Percentiles rank a stretch among this genome's conserved stretches.
Conservation (phyloP, 2,329 filamentous ascomycete species). For the Metarhizium brunneum region DNA sequence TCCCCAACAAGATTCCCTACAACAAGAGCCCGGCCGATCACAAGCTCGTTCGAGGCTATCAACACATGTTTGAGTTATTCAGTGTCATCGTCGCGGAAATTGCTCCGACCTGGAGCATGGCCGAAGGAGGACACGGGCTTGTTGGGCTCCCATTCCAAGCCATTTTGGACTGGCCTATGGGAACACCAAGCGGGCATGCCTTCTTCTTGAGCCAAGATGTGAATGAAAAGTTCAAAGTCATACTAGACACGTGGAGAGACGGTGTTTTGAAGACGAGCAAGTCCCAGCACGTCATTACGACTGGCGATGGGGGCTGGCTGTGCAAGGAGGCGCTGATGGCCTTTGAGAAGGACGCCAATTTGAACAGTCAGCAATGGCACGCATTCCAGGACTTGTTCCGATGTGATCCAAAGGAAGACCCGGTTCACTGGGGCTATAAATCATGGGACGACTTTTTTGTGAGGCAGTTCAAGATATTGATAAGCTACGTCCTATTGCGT, state of each 20-base stretch:
- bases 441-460: conserved; percentile 61
- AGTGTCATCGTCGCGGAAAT: conserved; percentile 8
- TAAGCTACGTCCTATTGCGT: conserved; percentile 41
- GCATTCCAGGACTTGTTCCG: conserved; percentile 12
- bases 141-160: conserved; percentile 49
- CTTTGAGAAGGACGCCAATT: conserved; percentile 13
- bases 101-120: conserved; percentile 12
- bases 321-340: conserved; percentile 6
- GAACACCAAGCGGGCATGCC: conserved; percentile 40
- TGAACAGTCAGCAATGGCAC: not conserved
- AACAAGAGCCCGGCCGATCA: conserved; percentile 7
- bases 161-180: conserved; percentile 51
- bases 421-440: conserved; percentile 34
- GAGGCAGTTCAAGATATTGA: conserved; percentile 32
- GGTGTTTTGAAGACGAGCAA: conserved; percentile 7
- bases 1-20: conserved; percentile 14
- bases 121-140: conserved; percentile 22
- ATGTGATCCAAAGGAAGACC: conserved; percentile 10
- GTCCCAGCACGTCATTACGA: conserved; percentile 8
- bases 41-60: conserved; percentile 9
- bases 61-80: conserved; percentile 14
- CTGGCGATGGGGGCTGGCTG: conserved; percentile 10
- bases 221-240: conserved; percentile 39
- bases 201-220: conserved; percentile 44
- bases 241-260: conserved; percentile 36